A percentile compares a stretch with the other conserved stretches of the same genome.
phyloP scores from a whole-genome alignment of 2,329 filamentous ascomycete species.

The Cladophialophora bantiana region DNA sequence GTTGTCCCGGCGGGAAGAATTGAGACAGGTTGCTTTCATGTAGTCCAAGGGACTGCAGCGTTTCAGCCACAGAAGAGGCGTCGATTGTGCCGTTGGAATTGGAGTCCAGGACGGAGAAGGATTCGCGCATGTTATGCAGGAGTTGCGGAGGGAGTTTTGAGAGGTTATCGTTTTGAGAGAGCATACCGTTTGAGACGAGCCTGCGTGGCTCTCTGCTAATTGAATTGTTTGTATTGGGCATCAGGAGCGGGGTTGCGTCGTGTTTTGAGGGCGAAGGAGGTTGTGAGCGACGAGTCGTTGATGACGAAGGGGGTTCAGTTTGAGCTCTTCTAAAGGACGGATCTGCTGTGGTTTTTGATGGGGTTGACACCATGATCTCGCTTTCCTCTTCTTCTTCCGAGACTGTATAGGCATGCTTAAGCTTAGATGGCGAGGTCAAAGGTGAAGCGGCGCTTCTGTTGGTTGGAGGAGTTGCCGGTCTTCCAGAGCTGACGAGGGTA shows the following conservation, averaged over 20 bases:
- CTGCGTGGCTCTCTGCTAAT: slow-evolving; percentile 21
- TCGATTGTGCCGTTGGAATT: slow-evolving; percentile 85
- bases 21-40: slow-evolving; percentile 75
- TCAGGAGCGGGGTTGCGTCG: neutral
- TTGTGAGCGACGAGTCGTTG: slow-evolving; percentile 27
- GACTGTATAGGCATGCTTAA: slow-evolving; percentile 55
- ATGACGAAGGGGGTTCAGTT: slow-evolving; percentile 49
- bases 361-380: slow-evolving; percentile 46
- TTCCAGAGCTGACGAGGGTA: slow-evolving; percentile 58
- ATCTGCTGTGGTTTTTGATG: slow-evolving; percentile 51
- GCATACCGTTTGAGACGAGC: slow-evolving; percentile 29
- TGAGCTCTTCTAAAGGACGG: slow-evolving; percentile 32
- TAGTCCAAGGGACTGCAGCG: slow-evolving; percentile 73
- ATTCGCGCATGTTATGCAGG: slow-evolving; percentile 85
- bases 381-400: slow-evolving; percentile 49
- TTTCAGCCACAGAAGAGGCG: slow-evolving; percentile 82
- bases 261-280: slow-evolving; percentile 19
- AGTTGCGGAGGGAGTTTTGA: slow-evolving; percentile 75
- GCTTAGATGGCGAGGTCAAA: slow-evolving; percentile 55
- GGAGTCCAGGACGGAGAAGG: slow-evolving; percentile 90
- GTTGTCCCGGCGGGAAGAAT: slow-evolving; percentile 79
- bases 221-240: neutral
- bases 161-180: slow-evolving; percentile 48
- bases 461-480: slow-evolving; percentile 56
- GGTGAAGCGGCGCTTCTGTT: slow-evolving; percentile 50